phyloP scores from a whole-genome alignment of 805 yeast species.

The Saturnispora sekii region DNA sequence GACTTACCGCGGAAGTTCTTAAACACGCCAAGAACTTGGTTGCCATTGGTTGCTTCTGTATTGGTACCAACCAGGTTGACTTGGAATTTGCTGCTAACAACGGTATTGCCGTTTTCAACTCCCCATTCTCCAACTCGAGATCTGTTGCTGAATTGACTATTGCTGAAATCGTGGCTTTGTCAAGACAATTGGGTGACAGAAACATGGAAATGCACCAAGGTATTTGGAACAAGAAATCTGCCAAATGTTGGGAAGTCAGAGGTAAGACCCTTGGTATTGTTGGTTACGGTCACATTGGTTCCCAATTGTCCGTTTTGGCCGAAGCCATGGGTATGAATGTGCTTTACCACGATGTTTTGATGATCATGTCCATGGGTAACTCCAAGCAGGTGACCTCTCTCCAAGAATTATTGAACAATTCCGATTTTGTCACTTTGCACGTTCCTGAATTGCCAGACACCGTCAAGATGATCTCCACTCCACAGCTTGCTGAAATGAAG shows the following conservation, averaged over 20 bases:
- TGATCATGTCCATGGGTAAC: constrained; percentile 95
- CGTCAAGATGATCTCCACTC: constrained; percentile 75
- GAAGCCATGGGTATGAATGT: constrained; percentile 98
- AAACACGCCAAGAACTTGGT: constrained; percentile 83
- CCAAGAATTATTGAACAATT: constrained; percentile 64
- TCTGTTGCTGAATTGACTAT: constrained; percentile 97
- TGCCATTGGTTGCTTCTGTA: constrained; percentile 95
- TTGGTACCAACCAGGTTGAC: constrained; percentile 97
- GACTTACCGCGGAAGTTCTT: constrained; percentile 68
- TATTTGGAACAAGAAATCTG: constrained; percentile 92
- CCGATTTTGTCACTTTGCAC: constrained; percentile 89
- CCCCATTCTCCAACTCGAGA: constrained; percentile 97
- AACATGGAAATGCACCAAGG: constrained; percentile 93
- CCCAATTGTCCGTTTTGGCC: constrained; percentile 93
- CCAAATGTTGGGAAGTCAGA: constrained; percentile 97
- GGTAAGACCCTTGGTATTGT: constrained; percentile 96
- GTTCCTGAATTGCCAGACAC: constrained; percentile 95
- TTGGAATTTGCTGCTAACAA: constrained; percentile 81
- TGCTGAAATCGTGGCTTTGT: constrained; percentile 86
- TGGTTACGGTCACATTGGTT: constrained; percentile 97
- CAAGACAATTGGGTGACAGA: constrained; percentile 96
- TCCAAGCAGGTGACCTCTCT: constrained; percentile 85
- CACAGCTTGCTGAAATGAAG: constrained; percentile 94
- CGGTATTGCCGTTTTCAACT: constrained; percentile 85
- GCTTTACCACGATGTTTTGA: constrained; percentile 79